Conservation (phyloP, 2,329 filamentous ascomycete genomes). For the Didymella pomorum region DNA sequence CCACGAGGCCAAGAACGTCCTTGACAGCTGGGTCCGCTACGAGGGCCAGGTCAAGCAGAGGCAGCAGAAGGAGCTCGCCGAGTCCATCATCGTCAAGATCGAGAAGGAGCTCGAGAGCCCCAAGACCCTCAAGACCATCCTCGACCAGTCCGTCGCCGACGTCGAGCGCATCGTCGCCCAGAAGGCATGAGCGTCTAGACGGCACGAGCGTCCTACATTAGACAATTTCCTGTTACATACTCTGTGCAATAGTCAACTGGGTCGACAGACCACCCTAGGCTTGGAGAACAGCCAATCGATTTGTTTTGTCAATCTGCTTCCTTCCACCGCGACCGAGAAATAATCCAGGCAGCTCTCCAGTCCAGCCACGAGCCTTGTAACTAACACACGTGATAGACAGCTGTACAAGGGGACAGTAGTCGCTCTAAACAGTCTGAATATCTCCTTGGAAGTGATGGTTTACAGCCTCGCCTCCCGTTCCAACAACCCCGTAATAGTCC, state of each 20-base stretch:
- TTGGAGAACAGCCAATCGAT: conserved; percentile 39
- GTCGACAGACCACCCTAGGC: conserved; percentile 45
- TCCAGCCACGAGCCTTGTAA: too few relatives aligned
- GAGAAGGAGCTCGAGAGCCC: conserved; percentile 99
- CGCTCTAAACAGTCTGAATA: too few relatives aligned
- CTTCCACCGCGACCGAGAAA: too few relatives aligned
- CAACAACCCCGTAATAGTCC: conserved; percentile 43
- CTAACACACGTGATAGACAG: too few relatives aligned
- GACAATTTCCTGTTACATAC: conserved; percentile 51
- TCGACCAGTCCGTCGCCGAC: conserved; percentile 94
- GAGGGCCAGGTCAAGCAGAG: conserved; percentile 98
- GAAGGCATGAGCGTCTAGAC: conserved; percentile 46
- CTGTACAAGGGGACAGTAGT: too few relatives aligned
- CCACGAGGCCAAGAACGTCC: conserved; percentile 89
- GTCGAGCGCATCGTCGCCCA: conserved; percentile 74
- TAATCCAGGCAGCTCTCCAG: too few relatives aligned
- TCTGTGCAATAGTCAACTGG: conserved; percentile 52
- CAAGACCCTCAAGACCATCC: conserved; percentile 95
- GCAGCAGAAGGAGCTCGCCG: conserved; percentile 95
- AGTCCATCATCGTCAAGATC: conserved; percentile 94
- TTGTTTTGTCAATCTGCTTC: conserved; percentile 18
- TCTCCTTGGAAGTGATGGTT: too few relatives aligned
- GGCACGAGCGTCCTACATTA: conserved; percentile 23
- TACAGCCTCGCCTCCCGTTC: conserved; percentile 26
- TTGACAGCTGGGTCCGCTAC: conserved; percentile 99